These are phyloP conservation scores for Debaryomycetaceae sp. DNA, from an alignment of 1,139 yeast genomes.

Conservation along the genomic window DNA sequence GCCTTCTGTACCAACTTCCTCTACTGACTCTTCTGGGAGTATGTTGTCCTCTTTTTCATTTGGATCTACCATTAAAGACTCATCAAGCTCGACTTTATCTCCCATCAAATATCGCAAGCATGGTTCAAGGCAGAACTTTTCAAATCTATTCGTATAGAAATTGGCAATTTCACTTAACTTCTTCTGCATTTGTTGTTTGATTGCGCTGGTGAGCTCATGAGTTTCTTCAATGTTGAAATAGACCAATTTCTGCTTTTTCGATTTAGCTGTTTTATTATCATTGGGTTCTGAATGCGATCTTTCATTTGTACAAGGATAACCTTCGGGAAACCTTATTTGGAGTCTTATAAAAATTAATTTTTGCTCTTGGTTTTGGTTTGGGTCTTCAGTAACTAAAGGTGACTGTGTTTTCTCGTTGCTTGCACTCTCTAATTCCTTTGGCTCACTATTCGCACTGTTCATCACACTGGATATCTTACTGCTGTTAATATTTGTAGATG, in stretches of 20 bases:
- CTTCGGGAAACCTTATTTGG: slow-evolving; percentile 61
- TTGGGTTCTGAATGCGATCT: slow-evolving; percentile 3
- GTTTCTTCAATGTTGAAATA: slow-evolving; percentile 75
- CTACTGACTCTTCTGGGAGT: slow-evolving; percentile 15
- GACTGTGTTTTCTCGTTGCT: slow-evolving; percentile 1
- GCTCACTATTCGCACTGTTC: slow-evolving; percentile 1
- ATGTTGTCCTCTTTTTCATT: slow-evolving; percentile 17
- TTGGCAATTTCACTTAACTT: slow-evolving; percentile 55
- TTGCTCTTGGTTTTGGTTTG: slow-evolving; percentile 29
- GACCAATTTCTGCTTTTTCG: slow-evolving; percentile 23
- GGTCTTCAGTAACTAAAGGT: slow-evolving; percentile 8
- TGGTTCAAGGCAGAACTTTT: slow-evolving; percentile 74
- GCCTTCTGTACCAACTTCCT: slow-evolving; percentile 40
- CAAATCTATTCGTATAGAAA: slow-evolving; percentile 52
- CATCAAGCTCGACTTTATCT: slow-evolving; percentile 60
- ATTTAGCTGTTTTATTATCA: slow-evolving; percentile 5
- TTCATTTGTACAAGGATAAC: slow-evolving; percentile 58
- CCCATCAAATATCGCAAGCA: slow-evolving; percentile 79
- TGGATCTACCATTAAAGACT: slow-evolving; percentile 24
- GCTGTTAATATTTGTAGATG: not conserved
- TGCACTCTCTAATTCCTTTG: slow-evolving; percentile 4
- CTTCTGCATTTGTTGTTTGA: slow-evolving; percentile 47
- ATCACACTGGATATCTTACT: not conserved
- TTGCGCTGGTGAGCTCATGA: slow-evolving; percentile 53
- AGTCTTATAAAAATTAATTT: slow-evolving; percentile 69